Percentiles rank a stretch among this genome's conserved stretches.
phyloP scores from a whole-genome alignment of 352 stramenopile species.

The Globisporangium sylvaticum region DNA sequence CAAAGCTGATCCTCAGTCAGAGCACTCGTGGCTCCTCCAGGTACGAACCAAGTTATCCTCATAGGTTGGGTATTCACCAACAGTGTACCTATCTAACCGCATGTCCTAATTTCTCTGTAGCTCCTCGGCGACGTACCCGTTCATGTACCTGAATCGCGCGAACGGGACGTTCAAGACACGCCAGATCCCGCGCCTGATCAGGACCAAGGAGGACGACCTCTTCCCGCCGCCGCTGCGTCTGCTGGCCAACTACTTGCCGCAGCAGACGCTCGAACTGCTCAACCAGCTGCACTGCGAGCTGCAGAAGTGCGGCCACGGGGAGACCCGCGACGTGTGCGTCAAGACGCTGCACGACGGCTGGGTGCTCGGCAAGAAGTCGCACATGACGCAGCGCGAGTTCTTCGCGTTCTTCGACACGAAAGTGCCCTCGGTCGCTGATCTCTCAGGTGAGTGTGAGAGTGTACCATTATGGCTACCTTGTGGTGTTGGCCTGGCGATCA shows the following conservation, averaged over 20 bases:
- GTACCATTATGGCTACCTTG: background rate
- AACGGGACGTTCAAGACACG: slow-evolving; percentile 49
- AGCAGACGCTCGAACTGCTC: slow-evolving; percentile 29
- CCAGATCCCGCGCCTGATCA: slow-evolving; percentile 49
- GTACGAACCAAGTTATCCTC: background rate
- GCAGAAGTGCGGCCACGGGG: slow-evolving; percentile 19
- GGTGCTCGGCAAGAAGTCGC: slow-evolving; percentile 48
- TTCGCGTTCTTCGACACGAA: slow-evolving; percentile 65
- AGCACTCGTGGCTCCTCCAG: slow-evolving; percentile 5
- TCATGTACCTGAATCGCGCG: slow-evolving; percentile 57
- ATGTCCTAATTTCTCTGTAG: background rate
- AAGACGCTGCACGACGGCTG: slow-evolving; percentile 55
- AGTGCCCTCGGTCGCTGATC: slow-evolving; percentile 45
- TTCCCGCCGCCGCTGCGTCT: slow-evolving; percentile 43
- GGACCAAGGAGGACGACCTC: slow-evolving; percentile 42
- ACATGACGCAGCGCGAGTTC: slow-evolving; percentile 42
- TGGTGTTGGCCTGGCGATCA: background rate
- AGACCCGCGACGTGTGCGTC: slow-evolving; percentile 47
- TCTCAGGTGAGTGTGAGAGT: slow-evolving; percentile 34
- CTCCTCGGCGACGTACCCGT: slow-evolving; percentile 22
- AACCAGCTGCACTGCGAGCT: slow-evolving; percentile 42
- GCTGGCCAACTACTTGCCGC: slow-evolving; percentile 44
- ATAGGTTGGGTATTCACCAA: background rate
- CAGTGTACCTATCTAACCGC: background rate
- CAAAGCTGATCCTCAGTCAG: slow-evolving; percentile 29